Evolutionary conservation across 306 rosid species (phyloP).

Genomic region (Corylus avellana): DNA sequence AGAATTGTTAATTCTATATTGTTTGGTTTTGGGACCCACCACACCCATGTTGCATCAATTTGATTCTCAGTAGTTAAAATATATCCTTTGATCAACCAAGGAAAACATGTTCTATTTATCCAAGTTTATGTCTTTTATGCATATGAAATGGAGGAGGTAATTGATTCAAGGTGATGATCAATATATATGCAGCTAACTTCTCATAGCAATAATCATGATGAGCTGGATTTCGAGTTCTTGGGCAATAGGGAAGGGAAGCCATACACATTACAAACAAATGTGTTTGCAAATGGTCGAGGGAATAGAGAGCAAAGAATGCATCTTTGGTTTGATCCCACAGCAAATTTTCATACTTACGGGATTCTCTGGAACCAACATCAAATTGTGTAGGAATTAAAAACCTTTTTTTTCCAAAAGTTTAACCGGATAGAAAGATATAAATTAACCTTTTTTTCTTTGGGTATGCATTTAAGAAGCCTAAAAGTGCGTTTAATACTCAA

Average conservation of each 20-base stretch:
- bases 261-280: slow-evolving; percentile 53
- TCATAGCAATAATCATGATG: slow-evolving; percentile 37
- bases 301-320: slow-evolving; percentile 49
- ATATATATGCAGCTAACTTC: slow-evolving; percentile 40
- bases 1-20: too few relatives aligned
- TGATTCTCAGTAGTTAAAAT: neutral
- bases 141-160: too few relatives aligned
- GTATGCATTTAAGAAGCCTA: too few relatives aligned
- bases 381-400: slow-evolving; percentile 46
- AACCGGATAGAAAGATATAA: too few relatives aligned
- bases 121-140: too few relatives aligned
- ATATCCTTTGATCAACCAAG: neutral
- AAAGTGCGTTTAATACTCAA: too few relatives aligned
- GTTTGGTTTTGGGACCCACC: too few relatives aligned
- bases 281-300: slow-evolving; percentile 45
- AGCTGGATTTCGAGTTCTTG: slow-evolving; percentile 67
- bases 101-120: too few relatives aligned
- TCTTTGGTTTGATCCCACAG: slow-evolving; percentile 68
- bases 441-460: too few relatives aligned
- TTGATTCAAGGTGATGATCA: too few relatives aligned
- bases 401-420: too few relatives aligned
- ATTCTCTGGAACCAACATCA: slow-evolving; percentile 67
- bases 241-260: slow-evolving; percentile 52
- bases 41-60: neutral
- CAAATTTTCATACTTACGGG: slow-evolving; percentile 41